Evolutionary conservation across 345 rosid genomes (phyloP), one percentile per base, ranked within the genome.

Genomic region (Salix koriyanagi): DNA sequence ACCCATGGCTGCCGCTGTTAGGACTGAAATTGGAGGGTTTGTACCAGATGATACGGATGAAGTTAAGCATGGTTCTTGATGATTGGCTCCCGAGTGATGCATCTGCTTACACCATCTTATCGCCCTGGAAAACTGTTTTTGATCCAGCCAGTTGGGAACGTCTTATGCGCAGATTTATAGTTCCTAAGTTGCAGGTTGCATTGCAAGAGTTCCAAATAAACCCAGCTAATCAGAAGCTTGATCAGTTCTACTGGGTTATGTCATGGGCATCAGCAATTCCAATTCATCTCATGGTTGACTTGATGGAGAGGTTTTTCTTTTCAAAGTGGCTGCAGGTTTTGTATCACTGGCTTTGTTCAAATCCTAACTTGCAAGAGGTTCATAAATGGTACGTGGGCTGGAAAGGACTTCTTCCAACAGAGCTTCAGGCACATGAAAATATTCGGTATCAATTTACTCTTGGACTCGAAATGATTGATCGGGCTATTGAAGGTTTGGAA

Each of bases 11-110:
- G 79, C 97, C 91, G n/a, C 78, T 79, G 83, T 81, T 93, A 84
- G 99, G 97, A 76, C 87, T 83, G 54, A 92, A 88, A 74, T 76
- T 93, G 82, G 99, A 96, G 80, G 86, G 86, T 73, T 71, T 90
- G 86, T 91, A 92, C 61, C 91, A 89, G 89, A 89, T 82, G 71
- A 96, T 93, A 75, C 93, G 90, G 6, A 81, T 85, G 86, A 96
- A 96, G 87, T 65, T 96, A 89, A 86, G 94, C 74, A 89, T 87
- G 64, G 97, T 89, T 73, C 96, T 96, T 62, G 94, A 90, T 80
- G 94, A 87, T n/a, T 96, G 98, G 99, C 96, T 90, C 78, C 97
- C 98, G 2, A 85, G 91, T 79, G 98, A 93, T 79, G 84, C 78
- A 68, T 96, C 97, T 72, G 98, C 94, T 25, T 91, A 88, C 80